Base-by-base conservation (phyloP, 352 stramenopile genomes). In the Phytophthora citrophthora region DNA sequence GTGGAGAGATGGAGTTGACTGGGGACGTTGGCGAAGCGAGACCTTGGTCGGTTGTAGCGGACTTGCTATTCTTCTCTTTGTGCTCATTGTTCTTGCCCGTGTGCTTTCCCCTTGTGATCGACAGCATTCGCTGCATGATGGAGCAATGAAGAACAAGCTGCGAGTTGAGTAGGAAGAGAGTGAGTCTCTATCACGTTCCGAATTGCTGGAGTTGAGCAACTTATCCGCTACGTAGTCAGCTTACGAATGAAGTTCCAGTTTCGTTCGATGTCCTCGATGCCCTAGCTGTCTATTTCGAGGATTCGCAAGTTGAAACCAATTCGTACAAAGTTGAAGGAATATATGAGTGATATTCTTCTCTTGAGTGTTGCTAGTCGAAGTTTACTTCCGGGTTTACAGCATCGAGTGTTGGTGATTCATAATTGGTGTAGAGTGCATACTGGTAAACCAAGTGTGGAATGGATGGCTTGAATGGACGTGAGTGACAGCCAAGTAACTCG, bases 361-460 rank as follows among this genome's bases (percentile, higher is more conserved):
- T 32, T 32, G 8, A 32, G 27, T 9, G 26, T 31, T 32, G 29
- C 29, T 32, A 32, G 26, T 75, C 54, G 11, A 77, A 70, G 7
- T 79, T 66, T 20, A 97, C 75, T 57, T 97, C 91, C 0, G 86
- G 83, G 44, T 97, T 97, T 38, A 52, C 18, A 10, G 59, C 40
- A 16, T 71, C 62, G 16, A 98, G 76, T n/a, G 67, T 62, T 20
- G 57, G 34, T 0, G 88, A 94, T n/a, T 74, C 53, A 48, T 97
- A 98, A 76, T 98, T 99, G 50, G 87, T 81, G 64, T 87, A 99
- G 6, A 97, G 76, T 9, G 85, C 88, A 64, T 98, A 99, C 62
- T 98, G 95, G 73, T 99, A 99, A 43, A 98, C 91, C 16, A 99
- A 82, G 73, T 98, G 88, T 12, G 96, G 94, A 59, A 98, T 98